phyloP scores from a whole-genome alignment of 768 basidiomycete genomes.

The Lactarius evosmus region DNA sequence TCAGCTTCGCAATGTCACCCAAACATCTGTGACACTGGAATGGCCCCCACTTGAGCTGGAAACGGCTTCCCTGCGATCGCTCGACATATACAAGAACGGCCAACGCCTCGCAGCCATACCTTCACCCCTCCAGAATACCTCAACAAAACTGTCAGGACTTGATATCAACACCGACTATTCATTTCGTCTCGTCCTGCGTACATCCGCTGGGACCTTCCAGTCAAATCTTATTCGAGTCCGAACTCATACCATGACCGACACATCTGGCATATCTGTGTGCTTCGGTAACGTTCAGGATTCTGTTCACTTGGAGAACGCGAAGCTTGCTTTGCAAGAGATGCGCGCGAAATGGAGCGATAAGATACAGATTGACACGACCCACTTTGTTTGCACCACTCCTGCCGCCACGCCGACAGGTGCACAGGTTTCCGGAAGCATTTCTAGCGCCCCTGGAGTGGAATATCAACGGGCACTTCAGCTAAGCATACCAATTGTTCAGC shows the following conservation, averaged over 20 bases:
- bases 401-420: conserved; percentile 61
- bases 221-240: conserved; percentile 79
- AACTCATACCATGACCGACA: conserved; percentile 94
- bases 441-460: conserved; percentile 70
- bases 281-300: conserved; percentile 87
- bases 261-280: conserved; percentile 91
- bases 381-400: conserved; percentile 95
- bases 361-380: conserved; percentile 97
- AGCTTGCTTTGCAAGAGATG: conserved; percentile 79
- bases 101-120: conserved; percentile 86
- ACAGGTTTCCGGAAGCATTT: conserved; percentile 49
- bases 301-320: conserved; percentile 74
- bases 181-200: conserved; percentile 92
- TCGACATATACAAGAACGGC: conserved; percentile 92
- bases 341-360: conserved; percentile 86
- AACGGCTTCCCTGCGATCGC: conserved; percentile 76
- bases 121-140: conserved; percentile 76
- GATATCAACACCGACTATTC: conserved; percentile 82
- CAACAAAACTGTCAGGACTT: conserved; percentile 81
- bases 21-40: conserved; percentile 95
- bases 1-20: conserved; percentile 88
- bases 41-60: conserved; percentile 88
- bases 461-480: conserved; percentile 94
- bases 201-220: conserved; percentile 86
- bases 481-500: conserved; percentile 92